These are phyloP conservation scores for Papilionanthe hybrid DNA, from an alignment of 116 monocot species.

Conservation along the genomic window DNA sequence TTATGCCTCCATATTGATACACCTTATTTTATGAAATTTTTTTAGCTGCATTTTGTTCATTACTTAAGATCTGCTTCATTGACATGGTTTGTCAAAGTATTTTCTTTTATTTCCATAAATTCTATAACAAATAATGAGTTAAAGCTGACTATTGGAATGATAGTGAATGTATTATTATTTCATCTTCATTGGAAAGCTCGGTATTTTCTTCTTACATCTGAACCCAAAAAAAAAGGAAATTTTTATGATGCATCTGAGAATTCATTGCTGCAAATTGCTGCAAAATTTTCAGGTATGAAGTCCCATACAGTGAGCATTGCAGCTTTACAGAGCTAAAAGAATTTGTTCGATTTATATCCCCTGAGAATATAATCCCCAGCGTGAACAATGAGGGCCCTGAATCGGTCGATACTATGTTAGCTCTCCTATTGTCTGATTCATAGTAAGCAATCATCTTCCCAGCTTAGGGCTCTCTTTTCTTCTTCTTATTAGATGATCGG, in stretches of 20 bases:
- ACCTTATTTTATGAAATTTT: too few relatives aligned
- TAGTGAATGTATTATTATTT: not conserved
- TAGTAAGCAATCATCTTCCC: not conserved
- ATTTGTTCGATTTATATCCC: slow-evolving; percentile 75
- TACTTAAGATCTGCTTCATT: too few relatives aligned
- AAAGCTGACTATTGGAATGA: not conserved
- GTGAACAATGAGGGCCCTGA: slow-evolving; percentile 82
- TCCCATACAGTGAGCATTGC: slow-evolving; percentile 94
- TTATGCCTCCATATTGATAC: too few relatives aligned
- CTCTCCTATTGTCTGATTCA: slow-evolving; percentile 48
- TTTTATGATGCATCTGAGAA: not conserved
- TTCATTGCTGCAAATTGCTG: not conserved
- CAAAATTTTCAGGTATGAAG: slow-evolving; percentile 68
- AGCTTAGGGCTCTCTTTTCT: too few relatives aligned
- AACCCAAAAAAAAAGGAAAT: not conserved
- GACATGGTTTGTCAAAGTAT: too few relatives aligned
- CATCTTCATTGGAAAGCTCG: not conserved
- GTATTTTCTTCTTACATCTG: not conserved
- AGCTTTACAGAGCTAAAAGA: slow-evolving; percentile 87
- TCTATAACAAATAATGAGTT: too few relatives aligned
- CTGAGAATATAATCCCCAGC: slow-evolving; percentile 81
- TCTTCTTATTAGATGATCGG: too few relatives aligned
- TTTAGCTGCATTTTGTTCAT: too few relatives aligned
- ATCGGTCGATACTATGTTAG: slow-evolving; percentile 60
- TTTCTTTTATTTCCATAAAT: too few relatives aligned